Evolutionary conservation across 2,329 filamentous ascomycete species (phyloP).

Genomic region (Aspergillus awamori): DNA sequence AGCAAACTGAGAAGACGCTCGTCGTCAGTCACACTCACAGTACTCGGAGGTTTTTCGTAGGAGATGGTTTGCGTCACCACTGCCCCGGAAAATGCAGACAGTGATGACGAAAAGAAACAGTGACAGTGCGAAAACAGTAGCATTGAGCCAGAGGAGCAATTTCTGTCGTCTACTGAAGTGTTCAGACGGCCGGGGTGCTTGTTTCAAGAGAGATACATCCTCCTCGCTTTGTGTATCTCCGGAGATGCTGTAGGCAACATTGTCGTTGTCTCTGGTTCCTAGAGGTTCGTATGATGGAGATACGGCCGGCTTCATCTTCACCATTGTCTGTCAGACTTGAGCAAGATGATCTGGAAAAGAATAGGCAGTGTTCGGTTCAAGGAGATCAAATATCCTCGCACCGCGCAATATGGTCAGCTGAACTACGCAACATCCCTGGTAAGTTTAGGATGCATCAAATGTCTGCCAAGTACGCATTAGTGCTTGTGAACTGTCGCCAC

Average conservation of each 20-base stretch:
- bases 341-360: background rate
- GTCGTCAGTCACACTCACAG: background rate
- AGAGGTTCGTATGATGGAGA: background rate
- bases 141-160: background rate
- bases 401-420: too few relatives aligned
- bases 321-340: background rate
- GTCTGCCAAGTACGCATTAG: too few relatives aligned
- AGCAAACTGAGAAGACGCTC: background rate
- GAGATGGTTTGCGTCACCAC: background rate
- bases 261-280: background rate
- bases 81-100: background rate
- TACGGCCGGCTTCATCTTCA: background rate
- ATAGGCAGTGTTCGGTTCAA: background rate
- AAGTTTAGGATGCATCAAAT: too few relatives aligned
- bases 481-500: too few relatives aligned
- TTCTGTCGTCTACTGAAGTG: background rate
- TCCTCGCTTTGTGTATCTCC: background rate
- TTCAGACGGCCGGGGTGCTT: background rate
- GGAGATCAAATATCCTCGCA: background rate
- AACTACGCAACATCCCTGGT: too few relatives aligned
- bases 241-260: background rate
- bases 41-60: slow-evolving; percentile 3
- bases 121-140: background rate
- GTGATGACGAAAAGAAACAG: background rate
- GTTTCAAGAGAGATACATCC: background rate